phyloP scores from a whole-genome alignment of 352 stramenopile species.

The Stramenopiles sp. region DNA sequence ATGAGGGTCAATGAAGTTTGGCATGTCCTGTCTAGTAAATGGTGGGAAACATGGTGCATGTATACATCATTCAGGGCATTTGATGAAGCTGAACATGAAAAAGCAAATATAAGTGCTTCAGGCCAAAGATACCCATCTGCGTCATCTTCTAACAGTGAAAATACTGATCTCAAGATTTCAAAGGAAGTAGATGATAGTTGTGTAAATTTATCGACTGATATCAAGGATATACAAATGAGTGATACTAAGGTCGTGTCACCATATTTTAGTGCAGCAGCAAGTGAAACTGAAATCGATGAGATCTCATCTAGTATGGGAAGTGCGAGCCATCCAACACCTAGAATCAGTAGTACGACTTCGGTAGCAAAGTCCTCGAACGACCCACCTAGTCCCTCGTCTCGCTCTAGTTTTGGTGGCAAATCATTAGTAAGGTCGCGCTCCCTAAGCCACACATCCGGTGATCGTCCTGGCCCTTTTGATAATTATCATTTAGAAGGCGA shows the following conservation, averaged over 20 bases:
- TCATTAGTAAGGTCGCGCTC: background rate
- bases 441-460: slow-evolving; percentile 7
- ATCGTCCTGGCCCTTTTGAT: background rate
- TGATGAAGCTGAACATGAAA: background rate
- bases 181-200: background rate
- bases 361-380: too few relatives aligned
- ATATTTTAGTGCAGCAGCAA: background rate
- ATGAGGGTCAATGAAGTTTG: background rate
- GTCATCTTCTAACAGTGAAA: too few relatives aligned
- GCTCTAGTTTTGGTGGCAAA: too few relatives aligned
- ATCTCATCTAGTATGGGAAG: too few relatives aligned
- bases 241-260: background rate
- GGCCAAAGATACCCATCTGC: too few relatives aligned
- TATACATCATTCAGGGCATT: background rate
- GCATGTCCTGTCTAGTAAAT: slow-evolving; percentile 6
- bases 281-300: too few relatives aligned
- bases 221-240: background rate
- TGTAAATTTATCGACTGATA: background rate
- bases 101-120: background rate
- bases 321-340: too few relatives aligned
- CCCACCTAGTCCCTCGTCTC: too few relatives aligned
- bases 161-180: background rate
- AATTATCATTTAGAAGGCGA: slow-evolving; percentile 7
- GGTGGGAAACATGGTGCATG: slow-evolving; percentile 10
- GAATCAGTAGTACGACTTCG: too few relatives aligned